Base-by-base conservation (phyloP, 257 asterid genomes). In the Fraxinus anomala region DNA sequence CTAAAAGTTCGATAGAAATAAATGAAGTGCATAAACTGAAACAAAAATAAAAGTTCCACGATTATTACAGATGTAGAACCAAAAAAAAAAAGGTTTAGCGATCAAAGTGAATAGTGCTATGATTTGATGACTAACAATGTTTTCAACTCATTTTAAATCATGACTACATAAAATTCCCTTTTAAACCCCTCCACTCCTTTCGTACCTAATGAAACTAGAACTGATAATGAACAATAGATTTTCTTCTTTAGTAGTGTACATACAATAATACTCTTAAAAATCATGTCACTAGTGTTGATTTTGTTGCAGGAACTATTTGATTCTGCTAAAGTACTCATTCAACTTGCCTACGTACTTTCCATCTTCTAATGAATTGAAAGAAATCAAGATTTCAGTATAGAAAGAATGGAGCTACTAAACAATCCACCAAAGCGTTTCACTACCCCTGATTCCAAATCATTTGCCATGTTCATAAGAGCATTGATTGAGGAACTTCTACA, bases 221-320 rank as follows among this genome's bases (percentile, higher is more conserved):
- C n/a, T n/a, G n/a, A n/a, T n/a, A n/a, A n/a, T n/a, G n/a, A n/a
- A n/a, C 33, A 30, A 1, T 2, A 30, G 33, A 30, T 30, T 30
- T 30, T 30, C 33, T 30, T 30, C 33, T 30, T 30, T 30, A 30
- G 4, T 30, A 0, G 1, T n/a, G n/a, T n/a, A n/a, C n/a, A n/a
- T n/a, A n/a, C n/a, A n/a, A n/a, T n/a, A n/a, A n/a, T n/a, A n/a
- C n/a, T n/a, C n/a, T 10, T 13, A 2, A 42, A 42, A n/a, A n/a
- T 5, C n/a, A 17, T 3, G 7, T 51, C 6, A 17, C 5, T 19
- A 17, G 4, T n/a, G 13, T 54, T 37, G 3, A 11, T 17, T 1
- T 77, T 49, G 42, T n/a, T 39, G 51, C 44, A 83, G 85, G 89
- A 87, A 59, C 67, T 83, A 6, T 71, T 79, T 19, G 80, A 80